These are phyloP conservation scores for Aeschynomene evenia DNA, from an alignment of 306 rosid species.

Conservation along the genomic window DNA sequence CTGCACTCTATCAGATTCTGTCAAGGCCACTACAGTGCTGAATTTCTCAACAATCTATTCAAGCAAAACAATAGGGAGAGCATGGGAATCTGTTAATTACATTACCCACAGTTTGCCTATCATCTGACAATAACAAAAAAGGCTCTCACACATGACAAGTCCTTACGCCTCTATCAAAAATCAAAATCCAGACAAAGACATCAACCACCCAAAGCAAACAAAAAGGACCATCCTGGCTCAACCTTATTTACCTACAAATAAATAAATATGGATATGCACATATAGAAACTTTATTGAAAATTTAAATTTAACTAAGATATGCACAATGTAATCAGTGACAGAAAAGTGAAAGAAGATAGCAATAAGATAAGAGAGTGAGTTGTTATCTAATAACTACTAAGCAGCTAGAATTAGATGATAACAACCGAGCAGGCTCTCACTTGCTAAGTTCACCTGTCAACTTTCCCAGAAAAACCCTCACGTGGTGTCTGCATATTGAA, in stretches of 20 bases:
- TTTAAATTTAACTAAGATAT: neutral
- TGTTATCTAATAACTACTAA: slow-evolving; percentile 1
- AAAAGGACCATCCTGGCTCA: neutral
- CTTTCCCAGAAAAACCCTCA: slow-evolving; percentile 63
- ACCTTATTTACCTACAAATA: neutral
- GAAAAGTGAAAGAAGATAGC: slow-evolving; percentile 20
- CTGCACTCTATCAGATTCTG: too few species aligned
- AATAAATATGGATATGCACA: slow-evolving; percentile 21
- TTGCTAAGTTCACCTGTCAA: slow-evolving; percentile 99
- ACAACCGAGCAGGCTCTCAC: slow-evolving; percentile 72
- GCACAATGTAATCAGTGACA: neutral
- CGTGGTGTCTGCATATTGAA: slow-evolving; percentile 44
- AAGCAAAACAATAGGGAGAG: neutral
- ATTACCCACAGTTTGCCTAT: neutral
- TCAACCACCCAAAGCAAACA: slow-evolving; percentile 14
- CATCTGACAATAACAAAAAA: slow-evolving; percentile 1
- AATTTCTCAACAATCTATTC: slow-evolving; percentile 1
- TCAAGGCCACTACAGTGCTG: neutral
- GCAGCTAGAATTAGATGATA: slow-evolving; percentile 19
- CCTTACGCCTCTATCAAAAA: slow-evolving; percentile 6
- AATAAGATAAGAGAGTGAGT: neutral
- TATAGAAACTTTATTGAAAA: neutral
- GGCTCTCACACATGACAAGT: neutral
- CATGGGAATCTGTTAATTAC: neutral
- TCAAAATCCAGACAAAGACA: slow-evolving; percentile 5